Evolutionary conservation across 371 early-diverging fungal species (phyloP), one percentile per base, ranked within the genome.

Genomic region (Saksenaea oblongispora): DNA sequence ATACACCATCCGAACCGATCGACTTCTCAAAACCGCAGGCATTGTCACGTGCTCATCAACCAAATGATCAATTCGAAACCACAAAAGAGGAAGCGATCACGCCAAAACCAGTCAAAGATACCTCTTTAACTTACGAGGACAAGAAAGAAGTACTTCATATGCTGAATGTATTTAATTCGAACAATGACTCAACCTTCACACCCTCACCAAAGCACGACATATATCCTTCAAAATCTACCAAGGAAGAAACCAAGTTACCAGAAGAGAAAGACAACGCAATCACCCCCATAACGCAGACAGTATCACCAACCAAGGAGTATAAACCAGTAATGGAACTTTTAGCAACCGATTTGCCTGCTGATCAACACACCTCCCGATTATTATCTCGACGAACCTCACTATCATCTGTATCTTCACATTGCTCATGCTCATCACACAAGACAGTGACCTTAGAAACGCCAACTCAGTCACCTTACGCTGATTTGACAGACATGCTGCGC

Each of bases 121-220:
- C 61, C 31, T 41, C 59, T 58, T 39, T 66, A 0, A 57, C 63
- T 14, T 68, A 61, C 62, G 54, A 64, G 15, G 44, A 63, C 31
- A 69, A 72, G 47, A 73, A 75, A 26, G 64, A 73, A 17, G 22
- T 79, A n/a, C 54, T 79, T 24, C 70, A 71, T 28, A 71, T 79
- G 71, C 64, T 79, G 54, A 79, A 79, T 59, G 72, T 68, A 18
- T 72, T 79, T n/a, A 67, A 47, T 22, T n/a, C 51, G 3, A 47
- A 47, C 22, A 47, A 47, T 22, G 51, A 47, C 51, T 18, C 51
- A 10, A 47, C 24, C n/a, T 11, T 31, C 31, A 31, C 51, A 47
- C 11, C 66, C 9, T 61, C 72, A 5, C 56, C 79, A 24, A 41
- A 31, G 7, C 18, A 5, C 34, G 55, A 44, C 14, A n/a, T 9